These are phyloP conservation scores for Lipomyces yarrowii DNA, from an alignment of 1,139 yeast genomes.

Conservation along the genomic window DNA sequence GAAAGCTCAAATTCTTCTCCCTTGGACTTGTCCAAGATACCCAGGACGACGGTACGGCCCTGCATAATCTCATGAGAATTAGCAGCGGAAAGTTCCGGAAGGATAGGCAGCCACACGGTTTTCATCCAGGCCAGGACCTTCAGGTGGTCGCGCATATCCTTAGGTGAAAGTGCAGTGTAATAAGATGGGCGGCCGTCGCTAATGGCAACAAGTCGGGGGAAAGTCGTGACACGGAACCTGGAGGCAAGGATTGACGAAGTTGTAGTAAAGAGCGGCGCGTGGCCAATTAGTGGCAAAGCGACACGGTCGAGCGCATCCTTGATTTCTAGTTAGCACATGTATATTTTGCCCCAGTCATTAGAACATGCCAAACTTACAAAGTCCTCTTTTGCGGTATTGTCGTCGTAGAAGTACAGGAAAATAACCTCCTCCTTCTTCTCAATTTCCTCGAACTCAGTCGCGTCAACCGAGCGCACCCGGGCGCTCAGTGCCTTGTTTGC, in stretches of 20 bases:
- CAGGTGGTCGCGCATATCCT: slow-evolving; percentile 42
- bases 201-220: slow-evolving; percentile 44
- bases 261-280: slow-evolving; percentile 43
- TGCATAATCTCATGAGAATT: slow-evolving; percentile 42
- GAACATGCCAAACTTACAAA: slow-evolving; percentile 35
- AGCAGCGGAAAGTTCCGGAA: slow-evolving; percentile 44
- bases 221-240: slow-evolving; percentile 37
- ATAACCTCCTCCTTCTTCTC: slow-evolving; percentile 35
- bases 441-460: slow-evolving; percentile 35
- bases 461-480: slow-evolving; percentile 37
- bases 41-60: slow-evolving; percentile 41
- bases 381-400: slow-evolving; percentile 45
- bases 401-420: slow-evolving; percentile 47
- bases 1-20: slow-evolving; percentile 36
- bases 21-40: slow-evolving; percentile 42
- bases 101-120: slow-evolving; percentile 43
- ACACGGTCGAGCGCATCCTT: slow-evolving; percentile 42
- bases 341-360: neutral
- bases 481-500: slow-evolving; percentile 41
- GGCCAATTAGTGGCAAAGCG: slow-evolving; percentile 42
- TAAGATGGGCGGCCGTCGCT: slow-evolving; percentile 38
- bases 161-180: slow-evolving; percentile 41
- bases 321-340: neutral
- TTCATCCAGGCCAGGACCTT: slow-evolving; percentile 41
- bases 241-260: slow-evolving; percentile 39